Evolutionary conservation across 129 eudicot genomes (phyloP).

Genomic region (Saussurea involucrata): DNA sequence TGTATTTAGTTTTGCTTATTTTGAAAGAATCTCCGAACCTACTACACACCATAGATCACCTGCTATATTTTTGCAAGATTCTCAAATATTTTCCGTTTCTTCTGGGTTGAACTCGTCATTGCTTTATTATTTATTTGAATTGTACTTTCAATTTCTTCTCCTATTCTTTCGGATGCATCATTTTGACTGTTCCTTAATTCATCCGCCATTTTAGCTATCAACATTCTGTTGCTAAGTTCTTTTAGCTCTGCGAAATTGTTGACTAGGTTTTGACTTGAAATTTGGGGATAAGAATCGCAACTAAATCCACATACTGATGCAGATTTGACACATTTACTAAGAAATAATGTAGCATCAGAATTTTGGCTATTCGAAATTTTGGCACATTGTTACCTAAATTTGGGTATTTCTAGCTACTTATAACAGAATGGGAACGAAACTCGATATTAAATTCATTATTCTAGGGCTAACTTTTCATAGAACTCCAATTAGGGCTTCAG

Average conservation of each 20-base stretch:
- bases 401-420: not conserved
- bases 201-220: not conserved
- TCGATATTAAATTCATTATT: not conserved
- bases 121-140: not conserved
- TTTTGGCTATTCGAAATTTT: not conserved
- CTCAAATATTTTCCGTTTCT: not conserved
- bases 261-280: conserved; percentile 11
- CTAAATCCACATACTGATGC: not conserved
- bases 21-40: not conserved
- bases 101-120: not conserved
- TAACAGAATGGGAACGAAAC: not conserved
- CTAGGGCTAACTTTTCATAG: not conserved
- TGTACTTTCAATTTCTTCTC: conserved; percentile 1
- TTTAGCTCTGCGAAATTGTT: not conserved
- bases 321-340: not conserved
- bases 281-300: not conserved
- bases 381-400: not conserved
- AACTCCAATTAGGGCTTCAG: not conserved
- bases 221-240: not conserved
- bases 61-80: not conserved
- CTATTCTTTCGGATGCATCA: conserved; percentile 10
- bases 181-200: not conserved
- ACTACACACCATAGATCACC: not conserved
- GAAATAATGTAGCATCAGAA: conserved; percentile 5
- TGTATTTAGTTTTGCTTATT: conserved; percentile 10